Evolutionary conservation across 768 basidiomycete species (phyloP), one percentile per base, ranked within the genome.

Genomic region (Psilocybe cyanescens): DNA sequence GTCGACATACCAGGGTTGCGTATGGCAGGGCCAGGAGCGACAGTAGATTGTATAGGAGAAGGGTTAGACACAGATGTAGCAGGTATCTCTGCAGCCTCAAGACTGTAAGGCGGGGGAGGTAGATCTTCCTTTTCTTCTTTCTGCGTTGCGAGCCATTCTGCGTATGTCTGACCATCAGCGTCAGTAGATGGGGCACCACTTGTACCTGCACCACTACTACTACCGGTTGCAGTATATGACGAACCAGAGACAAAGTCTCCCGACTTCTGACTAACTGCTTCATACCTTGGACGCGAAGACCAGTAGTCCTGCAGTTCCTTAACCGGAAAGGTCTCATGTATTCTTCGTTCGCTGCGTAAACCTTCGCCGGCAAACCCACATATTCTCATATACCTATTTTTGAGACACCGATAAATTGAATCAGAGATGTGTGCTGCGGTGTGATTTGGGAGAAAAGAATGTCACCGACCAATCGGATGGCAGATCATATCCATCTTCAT

Each of bases 281-380:
- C 88, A 60, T 83, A 86, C 52, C 74, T 80, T 17, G 90, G 89
- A 4, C 88, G 76, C 37, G 82, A 78, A 8, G 81, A 70, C 90
- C 90, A 92, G 68, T 90, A 93, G 68, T 92, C 89, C 62, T 89
- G 83, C 8, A 92, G 70, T 65, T 91, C 90, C 60, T 91, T 90
- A 33, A 79, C 74, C 0, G 90, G 89, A 61, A 92, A 87, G 1
- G 83, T 80, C 53, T 89, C 88, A 41, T 78, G 77, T 7, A 92
- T 76, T 45, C 76, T 75, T n/a, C 86, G 84, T 65, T 89, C 89
- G 44, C 84, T 81, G 12, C 86, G 86, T 31, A 92, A 75, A 29
- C 78, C 83, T 72, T 92, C 89, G 0, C 82, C 88, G 2, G 87
- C 88, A 65, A 90, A 85, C 14, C 91, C 90, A 67, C 82, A 84